phyloP scores from a whole-genome alignment of 129 eudicot genomes.

The Pseudognaphalium luteoalbum region DNA sequence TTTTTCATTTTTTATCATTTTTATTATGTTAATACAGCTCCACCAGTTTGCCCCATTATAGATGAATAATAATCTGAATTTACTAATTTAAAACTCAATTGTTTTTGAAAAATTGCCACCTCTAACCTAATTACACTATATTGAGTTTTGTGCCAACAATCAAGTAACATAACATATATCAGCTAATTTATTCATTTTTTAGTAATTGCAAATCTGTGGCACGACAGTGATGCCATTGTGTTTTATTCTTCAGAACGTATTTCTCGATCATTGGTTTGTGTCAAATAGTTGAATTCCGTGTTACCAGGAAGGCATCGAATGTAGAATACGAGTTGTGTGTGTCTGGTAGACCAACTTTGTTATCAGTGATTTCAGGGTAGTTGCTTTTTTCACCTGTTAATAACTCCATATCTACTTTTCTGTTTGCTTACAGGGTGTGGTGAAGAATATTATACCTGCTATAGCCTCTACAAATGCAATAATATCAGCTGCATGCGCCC shows the following conservation, averaged over 20 bases:
- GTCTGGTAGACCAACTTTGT: constrained; percentile 15
- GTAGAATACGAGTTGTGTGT: constrained; percentile 20
- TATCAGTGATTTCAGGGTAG: neutral
- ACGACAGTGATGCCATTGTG: neutral
- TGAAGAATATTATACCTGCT: constrained; percentile 94
- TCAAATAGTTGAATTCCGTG: constrained; percentile 6
- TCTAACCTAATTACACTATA: neutral
- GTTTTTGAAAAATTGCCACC: neutral
- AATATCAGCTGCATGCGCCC: constrained; percentile 91
- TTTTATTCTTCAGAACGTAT: constrained; percentile 5
- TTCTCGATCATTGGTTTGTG: constrained; percentile 1
- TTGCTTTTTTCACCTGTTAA: constrained; percentile 18
- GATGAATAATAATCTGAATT: neutral
- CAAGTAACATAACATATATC: neutral
- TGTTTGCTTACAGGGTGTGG: constrained; percentile 73
- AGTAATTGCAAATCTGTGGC: neutral
- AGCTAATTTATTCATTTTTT: neutral
- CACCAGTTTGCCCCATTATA: neutral
- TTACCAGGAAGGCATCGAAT: constrained; percentile 1
- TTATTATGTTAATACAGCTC: too few species aligned
- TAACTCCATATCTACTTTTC: constrained; percentile 11
- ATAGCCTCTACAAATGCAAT: constrained; percentile 98
- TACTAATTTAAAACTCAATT: neutral
- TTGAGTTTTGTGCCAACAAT: neutral
- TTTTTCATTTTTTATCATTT: too few species aligned